Conservation (phyloP, 257 asterid species). For the Solanum appendiculatum region DNA sequence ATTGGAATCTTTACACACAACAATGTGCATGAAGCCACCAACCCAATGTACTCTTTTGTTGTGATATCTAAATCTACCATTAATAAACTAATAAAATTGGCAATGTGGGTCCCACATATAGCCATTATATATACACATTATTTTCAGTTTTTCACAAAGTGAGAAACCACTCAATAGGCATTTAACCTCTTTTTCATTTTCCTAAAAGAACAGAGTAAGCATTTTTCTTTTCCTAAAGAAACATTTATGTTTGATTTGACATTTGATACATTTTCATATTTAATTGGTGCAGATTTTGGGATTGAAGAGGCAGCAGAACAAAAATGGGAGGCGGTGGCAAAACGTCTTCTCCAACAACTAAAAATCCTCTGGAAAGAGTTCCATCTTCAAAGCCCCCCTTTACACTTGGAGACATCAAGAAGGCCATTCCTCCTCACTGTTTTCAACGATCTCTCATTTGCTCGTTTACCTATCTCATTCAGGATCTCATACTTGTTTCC, state of each 20-base stretch:
- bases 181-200: too few species aligned
- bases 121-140: too few species aligned
- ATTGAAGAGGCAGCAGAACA: background rate
- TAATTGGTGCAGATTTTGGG: background rate
- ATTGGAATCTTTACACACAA: too few species aligned
- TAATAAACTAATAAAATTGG: too few species aligned
- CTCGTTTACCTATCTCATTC: background rate
- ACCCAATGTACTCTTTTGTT: too few species aligned
- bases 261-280: background rate
- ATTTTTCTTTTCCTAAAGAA: background rate
- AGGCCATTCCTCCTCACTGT: slow-evolving; percentile 5
- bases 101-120: too few species aligned
- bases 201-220: too few species aligned
- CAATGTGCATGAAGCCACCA: too few species aligned
- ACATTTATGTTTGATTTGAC: background rate
- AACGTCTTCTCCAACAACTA: background rate
- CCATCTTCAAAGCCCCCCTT: slow-evolving; percentile 5
- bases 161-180: too few species aligned
- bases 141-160: too few species aligned
- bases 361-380: background rate
- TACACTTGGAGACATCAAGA: background rate
- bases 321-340: background rate
- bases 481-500: background rate
- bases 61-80: too few species aligned
- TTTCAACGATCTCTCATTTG: background rate